Evolutionary conservation across 2,329 filamentous ascomycete species (phyloP).

Genomic region (Nothophoma quercina): DNA sequence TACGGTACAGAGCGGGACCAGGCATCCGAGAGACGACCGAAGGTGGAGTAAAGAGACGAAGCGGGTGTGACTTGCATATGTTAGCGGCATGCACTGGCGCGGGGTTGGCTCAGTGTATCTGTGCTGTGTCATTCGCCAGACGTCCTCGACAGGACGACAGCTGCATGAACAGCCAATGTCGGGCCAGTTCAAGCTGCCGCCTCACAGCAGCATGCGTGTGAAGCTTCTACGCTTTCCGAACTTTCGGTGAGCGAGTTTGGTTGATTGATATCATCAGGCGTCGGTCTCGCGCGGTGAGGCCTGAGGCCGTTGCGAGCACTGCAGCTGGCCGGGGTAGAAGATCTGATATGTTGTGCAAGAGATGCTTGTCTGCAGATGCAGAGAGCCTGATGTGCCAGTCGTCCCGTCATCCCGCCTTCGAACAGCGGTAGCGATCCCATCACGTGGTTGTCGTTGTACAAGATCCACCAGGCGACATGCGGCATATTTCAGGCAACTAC

Average conservation of each 20-base stretch:
- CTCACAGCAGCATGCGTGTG: conserved; percentile 4
- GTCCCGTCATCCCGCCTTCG: conserved; percentile 11
- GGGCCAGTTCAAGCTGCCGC: conserved; percentile 4
- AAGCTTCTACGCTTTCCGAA: conserved; percentile 1
- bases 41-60: conserved; percentile 31
- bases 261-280: neutral
- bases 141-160: conserved; percentile 16
- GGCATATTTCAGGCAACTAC: neutral
- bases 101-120: conserved; percentile 33
- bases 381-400: conserved; percentile 8
- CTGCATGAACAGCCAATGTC: conserved; percentile 29
- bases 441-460: conserved; percentile 12
- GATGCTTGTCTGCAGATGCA: conserved; percentile 6
- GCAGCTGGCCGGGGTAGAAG: neutral
- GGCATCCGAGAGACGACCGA: conserved; percentile 27
- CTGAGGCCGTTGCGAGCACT: neutral
- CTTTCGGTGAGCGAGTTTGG: neutral
- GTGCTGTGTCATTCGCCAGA: conserved; percentile 33
- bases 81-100: conserved; percentile 41
- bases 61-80: conserved; percentile 48
- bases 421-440: neutral
- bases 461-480: conserved; percentile 1
- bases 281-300: neutral
- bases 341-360: conserved; percentile 4
- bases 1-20: conserved; percentile 10